phyloP scores from a whole-genome alignment of 73 alveolate species.

The Uronychia binucleata region DNA sequence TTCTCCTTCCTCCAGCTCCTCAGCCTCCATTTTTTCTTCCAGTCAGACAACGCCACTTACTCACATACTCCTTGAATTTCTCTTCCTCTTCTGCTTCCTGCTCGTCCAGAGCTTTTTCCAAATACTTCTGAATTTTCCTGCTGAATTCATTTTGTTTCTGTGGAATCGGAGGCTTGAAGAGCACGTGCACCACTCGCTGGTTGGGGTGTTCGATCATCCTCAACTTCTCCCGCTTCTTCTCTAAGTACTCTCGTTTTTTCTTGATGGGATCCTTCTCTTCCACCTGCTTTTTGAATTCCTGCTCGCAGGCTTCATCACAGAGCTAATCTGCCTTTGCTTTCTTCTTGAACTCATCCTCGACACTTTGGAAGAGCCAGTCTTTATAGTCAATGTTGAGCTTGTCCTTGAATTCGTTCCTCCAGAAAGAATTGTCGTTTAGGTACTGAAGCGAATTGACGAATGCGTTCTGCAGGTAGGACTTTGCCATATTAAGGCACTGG shows the following conservation, averaged over 20 bases:
- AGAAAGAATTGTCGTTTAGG: slow-evolving; percentile 56
- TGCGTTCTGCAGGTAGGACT: slow-evolving; percentile 53
- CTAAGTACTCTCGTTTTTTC: slow-evolving; percentile 6
- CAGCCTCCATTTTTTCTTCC: too few relatives aligned
- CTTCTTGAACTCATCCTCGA: slow-evolving; percentile 60
- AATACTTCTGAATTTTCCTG: neutral
- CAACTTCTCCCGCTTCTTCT: too few relatives aligned
- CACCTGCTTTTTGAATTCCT: slow-evolving; percentile 8
- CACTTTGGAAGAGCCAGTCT: slow-evolving; percentile 70
- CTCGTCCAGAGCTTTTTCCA: slow-evolving; percentile 11
- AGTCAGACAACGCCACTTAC: neutral
- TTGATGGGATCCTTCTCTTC: slow-evolving; percentile 41
- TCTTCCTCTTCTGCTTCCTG: neutral
- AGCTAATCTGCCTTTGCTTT: slow-evolving; percentile 15
- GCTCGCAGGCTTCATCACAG: slow-evolving; percentile 12
- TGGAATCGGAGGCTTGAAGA: slow-evolving; percentile 16
- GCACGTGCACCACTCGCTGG: slow-evolving; percentile 14
- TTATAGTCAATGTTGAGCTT: slow-evolving; percentile 68
- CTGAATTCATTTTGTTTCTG: slow-evolving; percentile 15
- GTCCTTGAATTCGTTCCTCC: slow-evolving; percentile 69
- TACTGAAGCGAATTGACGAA: slow-evolving; percentile 43
- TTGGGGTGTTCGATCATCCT: slow-evolving; percentile 29
- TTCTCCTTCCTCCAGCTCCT: slow-evolving; percentile 29
- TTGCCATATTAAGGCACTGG: slow-evolving; percentile 70
- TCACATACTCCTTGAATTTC: neutral